Base-by-base conservation (phyloP, 2,329 filamentous ascomycete genomes). In the Talaromyces sp. region DNA sequence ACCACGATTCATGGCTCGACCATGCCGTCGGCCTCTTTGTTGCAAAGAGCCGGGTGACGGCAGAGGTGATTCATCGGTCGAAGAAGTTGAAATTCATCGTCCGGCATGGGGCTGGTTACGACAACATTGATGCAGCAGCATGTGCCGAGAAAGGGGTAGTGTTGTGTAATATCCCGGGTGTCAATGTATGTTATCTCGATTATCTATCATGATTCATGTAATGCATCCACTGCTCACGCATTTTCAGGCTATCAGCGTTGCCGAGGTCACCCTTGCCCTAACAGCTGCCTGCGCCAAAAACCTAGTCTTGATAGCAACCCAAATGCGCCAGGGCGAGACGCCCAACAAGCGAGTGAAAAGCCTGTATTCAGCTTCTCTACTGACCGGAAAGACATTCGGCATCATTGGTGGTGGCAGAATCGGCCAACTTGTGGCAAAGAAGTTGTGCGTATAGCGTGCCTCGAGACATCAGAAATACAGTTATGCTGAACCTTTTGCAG, bases 41-140 rank as follows among this genome's bases (percentile, higher is more conserved):
- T 14, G 57, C 57, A 27, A 59, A 59, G 57, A 59, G 57, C 30
- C 57, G 47, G n/a, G 44, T 59, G 8, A 59, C 57, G 5, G 57
- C 57, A 28, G 44, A 59, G 9, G 2, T n/a, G 5, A 59, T 59
- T 23, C n/a, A 54, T 14, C 30, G 44, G 16, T 34, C 47, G 7
- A 59, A 53, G 12, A 53, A 53, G 30, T 16, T 59, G 47, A 59
- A 59, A n/a, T 59, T 30, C 51, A 59, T 59, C 12, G 57, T 59
- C 14, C 28, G 57, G 16, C 57, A 70, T 14, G 55, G 63, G 31
- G 64, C 66, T 12, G 72, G 72, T 40, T 65, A 75, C 44, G 74
- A 76, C 65, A 76, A 76, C 66, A 68, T 71, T 4, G 71, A 76
- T 23, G 71, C 73, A 7, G 66, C 70, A 58, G 72, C 72, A 7